phyloP scores from a whole-genome alignment of 2,329 filamentous ascomycete species.

The Alternaria alternata region DNA sequence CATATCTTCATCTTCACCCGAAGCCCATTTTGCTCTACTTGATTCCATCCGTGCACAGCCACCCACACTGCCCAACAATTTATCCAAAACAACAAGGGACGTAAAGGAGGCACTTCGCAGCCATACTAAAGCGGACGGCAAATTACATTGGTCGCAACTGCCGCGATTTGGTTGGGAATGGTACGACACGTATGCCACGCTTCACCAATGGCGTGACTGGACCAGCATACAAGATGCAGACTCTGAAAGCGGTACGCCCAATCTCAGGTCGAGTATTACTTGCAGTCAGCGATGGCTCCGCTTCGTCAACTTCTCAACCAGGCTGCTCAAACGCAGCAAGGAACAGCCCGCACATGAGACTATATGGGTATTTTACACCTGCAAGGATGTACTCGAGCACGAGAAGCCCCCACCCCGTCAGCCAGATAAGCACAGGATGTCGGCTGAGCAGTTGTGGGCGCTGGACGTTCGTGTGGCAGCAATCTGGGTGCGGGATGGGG shows the following conservation, averaged over 20 bases:
- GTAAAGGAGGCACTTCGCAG: no score
- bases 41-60: background rate
- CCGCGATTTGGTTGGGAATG: background rate
- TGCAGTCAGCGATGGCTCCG: background rate
- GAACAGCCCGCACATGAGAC: background rate
- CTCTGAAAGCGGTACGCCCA: background rate
- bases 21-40: background rate
- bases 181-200: background rate
- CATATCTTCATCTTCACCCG: background rate
- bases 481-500: conserved; percentile 8
- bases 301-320: background rate
- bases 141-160: background rate
- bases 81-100: background rate
- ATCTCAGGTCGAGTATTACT: background rate
- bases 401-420: background rate
- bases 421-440: background rate
- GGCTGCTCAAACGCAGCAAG: background rate
- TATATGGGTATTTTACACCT: background rate
- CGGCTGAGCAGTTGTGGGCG: background rate
- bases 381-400: background rate
- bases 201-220: background rate
- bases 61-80: background rate
- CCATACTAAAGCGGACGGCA: background rate
- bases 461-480: conserved; percentile 9
- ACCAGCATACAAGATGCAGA: background rate